Percentiles rank a stretch among this genome's conserved stretches.
phyloP scores from a whole-genome alignment of 257 asterid genomes.

The Lantana camara region DNA sequence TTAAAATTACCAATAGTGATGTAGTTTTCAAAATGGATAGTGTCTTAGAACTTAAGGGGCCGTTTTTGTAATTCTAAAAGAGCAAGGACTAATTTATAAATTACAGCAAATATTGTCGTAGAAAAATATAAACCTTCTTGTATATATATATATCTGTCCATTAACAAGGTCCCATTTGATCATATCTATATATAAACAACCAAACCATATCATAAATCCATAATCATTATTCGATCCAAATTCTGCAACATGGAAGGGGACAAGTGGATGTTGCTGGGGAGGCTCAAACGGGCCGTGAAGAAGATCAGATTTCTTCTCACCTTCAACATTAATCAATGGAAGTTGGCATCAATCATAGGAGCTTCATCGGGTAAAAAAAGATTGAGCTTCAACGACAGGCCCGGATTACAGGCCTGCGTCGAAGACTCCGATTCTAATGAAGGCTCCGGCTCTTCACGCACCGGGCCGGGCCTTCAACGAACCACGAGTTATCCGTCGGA shows the following conservation, averaged over 20 bases:
- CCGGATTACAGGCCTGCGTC: slow-evolving; percentile 42
- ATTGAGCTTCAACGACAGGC: slow-evolving; percentile 61
- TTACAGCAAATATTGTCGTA: neutral
- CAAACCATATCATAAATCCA: neutral
- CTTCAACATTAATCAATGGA: slow-evolving; percentile 54
- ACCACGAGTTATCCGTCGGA: slow-evolving; percentile 66
- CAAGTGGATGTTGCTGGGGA: slow-evolving; percentile 44
- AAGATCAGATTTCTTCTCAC: slow-evolving; percentile 65
- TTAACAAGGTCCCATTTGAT: slow-evolving; percentile 3
- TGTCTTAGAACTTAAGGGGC: too few species aligned
- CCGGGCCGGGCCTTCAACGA: slow-evolving; percentile 40
- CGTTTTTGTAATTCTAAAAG: too few species aligned
- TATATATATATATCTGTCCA: neutral
- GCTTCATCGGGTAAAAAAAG: slow-evolving; percentile 41
- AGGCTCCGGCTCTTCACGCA: slow-evolving; percentile 23
- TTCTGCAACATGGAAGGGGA: slow-evolving; percentile 37
- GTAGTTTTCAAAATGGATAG: too few species aligned
- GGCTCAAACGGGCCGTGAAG: slow-evolving; percentile 68
- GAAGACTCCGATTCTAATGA: slow-evolving; percentile 34
- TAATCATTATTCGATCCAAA: neutral
- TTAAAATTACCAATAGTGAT: too few species aligned
- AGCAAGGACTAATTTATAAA: neutral
- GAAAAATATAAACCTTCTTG: too few species aligned
- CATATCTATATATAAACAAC: neutral
- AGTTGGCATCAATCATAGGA: slow-evolving; percentile 50